Evolutionary conservation across 1,284 basidiomycete genomes (phyloP), one percentile per base, ranked within the genome.

Genomic region (Dichomitus squalens): DNA sequence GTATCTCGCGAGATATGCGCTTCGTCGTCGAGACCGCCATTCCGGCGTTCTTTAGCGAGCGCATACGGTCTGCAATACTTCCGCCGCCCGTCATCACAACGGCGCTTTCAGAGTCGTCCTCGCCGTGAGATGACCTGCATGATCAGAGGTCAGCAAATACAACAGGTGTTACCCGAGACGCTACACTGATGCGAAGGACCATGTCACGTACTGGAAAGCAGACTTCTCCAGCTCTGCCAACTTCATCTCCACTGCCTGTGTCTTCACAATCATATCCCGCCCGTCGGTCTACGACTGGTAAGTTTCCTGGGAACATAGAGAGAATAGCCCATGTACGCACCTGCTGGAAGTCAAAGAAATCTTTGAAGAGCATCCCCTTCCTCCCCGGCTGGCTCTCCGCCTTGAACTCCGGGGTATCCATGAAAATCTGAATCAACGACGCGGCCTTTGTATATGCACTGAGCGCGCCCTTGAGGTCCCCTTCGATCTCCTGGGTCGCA

Each of bases 1-100:
- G 53, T 16, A 65, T 62, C 59, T 84, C 82, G 53, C 79, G 81
- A 20, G 84, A 82, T 33, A 79, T 66, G 16, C 80, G 79, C 66
- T 87, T 88, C 7, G 63, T 68, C 2, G 72, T 67, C 27, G 77
- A 73, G 23, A 85, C 77, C 2, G 76, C 74, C 49, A 92, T 67
- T 5, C 89, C 89, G 50, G 81, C 83, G 61, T 81, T 81, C 68
- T 86, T 80, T n/a, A 92, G 72, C n/a, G 86, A 82, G 60, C 79
- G 81, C 68, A 90, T 77, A 51, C 89, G 84, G 74, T 90, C 90
- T 40, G 86, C 86, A 58, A 92, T 88, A 49, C 80, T 83, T 7
- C 75, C 79, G n/a, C 79, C 79, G 1, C 79, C 64, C 1, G 63
- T 64, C 59, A 76, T 79, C 55, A 64, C 76, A 40, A 75, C 73